Evolutionary conservation across 257 asterid species (phyloP).

Genomic region (Nicotiana knightiana): DNA sequence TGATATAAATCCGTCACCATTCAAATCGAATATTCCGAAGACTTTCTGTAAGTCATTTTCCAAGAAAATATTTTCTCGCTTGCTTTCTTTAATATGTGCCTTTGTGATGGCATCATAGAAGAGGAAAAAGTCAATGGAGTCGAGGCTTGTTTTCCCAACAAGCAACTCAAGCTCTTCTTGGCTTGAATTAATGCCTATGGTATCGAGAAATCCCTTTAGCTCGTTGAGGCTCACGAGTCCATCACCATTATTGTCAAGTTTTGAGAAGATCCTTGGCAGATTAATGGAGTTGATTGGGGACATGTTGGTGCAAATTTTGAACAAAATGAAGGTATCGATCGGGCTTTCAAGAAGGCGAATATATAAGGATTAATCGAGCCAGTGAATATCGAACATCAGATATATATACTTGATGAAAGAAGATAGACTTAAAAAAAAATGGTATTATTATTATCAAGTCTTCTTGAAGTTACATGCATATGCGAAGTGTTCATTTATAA

Average conservation of each 20-base stretch:
- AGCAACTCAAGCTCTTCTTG: slow-evolving; percentile 22
- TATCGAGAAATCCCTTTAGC: slow-evolving; percentile 22
- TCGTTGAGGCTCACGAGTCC: slow-evolving; percentile 29
- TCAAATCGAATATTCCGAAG: slow-evolving; percentile 22
- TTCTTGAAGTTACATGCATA: neutral
- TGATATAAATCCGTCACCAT: slow-evolving; percentile 34
- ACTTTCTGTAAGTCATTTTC: slow-evolving; percentile 19
- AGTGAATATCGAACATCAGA: neutral
- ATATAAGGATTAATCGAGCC: neutral
- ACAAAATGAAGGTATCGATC: neutral
- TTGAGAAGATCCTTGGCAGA: slow-evolving; percentile 21
- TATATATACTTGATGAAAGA: neutral
- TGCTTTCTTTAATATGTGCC: neutral
- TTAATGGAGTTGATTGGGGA: slow-evolving; percentile 12
- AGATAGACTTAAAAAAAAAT: neutral
- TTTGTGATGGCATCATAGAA: slow-evolving; percentile 21
- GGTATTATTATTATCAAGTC: neutral
- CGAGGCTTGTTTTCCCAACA: slow-evolving; percentile 20
- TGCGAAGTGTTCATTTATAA: neutral
- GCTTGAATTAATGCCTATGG: slow-evolving; percentile 16
- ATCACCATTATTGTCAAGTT: slow-evolving; percentile 26
- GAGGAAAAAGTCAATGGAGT: slow-evolving; percentile 25
- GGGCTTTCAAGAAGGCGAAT: neutral
- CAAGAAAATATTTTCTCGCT: neutral
- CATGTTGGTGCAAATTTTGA: slow-evolving; percentile 4